Base-by-base conservation (phyloP, 2,329 filamentous ascomycete species). In the Arthroderma sp. region DNA sequence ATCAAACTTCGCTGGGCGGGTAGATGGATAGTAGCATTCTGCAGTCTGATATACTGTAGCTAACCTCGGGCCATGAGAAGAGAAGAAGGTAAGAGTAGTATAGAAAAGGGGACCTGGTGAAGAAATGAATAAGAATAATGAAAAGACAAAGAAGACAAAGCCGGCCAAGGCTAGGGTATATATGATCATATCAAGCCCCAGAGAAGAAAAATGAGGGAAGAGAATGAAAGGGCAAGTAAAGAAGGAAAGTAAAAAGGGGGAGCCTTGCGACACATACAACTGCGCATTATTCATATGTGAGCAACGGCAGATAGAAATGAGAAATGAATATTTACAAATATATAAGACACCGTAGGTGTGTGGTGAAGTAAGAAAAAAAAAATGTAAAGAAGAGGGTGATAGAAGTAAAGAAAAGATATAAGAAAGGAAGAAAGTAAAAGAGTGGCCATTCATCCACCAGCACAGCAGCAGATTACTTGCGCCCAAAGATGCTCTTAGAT, bases 401-500 rank as follows among this genome's bases (percentile, higher is more conserved):
- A 38, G 36, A 38, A 38, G 10, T 36, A 22, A 30, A 38, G 15
- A 44, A 34, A 50, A 44, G 41, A 46, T 31, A 44, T 15, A 29
- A 42, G 44, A 47, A 45, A 42, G 44, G 45, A 45, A 42, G 56
- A 55, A 53, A 52, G 52, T 49, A 42, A 50, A 37, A 36, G 22
- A 50, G 36, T 43, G 50, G 39, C 38, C 22, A 28, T 28, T 38
- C 36, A 38, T 40, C 36, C 41, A 40, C 48, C 46, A 38, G 54
- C 43, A 50, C 61, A 59, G 55, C 53, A 27, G 48, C 48, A 34
- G 58, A 63, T 60, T 73, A 70, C 62, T 77, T 78, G 51, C 74
- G 69, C 50, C 80, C 74, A 63, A 89, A 89, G 55, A 89, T 80
- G 33, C 40, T 43, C 7, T 33, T 29, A 49, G 82, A 79, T 50